Evolutionary conservation across 805 yeast species (phyloP).

Genomic region (Cyberlindnera maclurae): DNA sequence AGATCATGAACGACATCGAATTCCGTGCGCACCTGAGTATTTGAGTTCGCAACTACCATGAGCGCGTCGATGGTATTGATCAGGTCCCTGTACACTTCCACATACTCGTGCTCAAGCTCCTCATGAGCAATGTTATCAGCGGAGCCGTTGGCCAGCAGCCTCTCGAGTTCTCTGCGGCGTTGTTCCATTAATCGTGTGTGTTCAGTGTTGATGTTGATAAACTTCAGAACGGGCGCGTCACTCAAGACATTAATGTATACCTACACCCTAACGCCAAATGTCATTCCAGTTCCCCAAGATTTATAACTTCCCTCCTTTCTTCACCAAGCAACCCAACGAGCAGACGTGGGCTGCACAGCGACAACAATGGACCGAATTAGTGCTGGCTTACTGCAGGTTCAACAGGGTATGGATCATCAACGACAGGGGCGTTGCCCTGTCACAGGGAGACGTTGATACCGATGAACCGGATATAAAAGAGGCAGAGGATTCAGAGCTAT

Average conservation of each 20-base stretch:
- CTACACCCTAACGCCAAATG: slow-evolving; percentile 1
- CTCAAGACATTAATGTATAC: not conserved
- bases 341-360: slow-evolving; percentile 73
- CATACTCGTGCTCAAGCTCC: slow-evolving; percentile 10
- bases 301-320: slow-evolving; percentile 77
- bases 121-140: not conserved
- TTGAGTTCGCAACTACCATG: slow-evolving; percentile 7
- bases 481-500: slow-evolving; percentile 26
- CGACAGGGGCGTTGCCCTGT: slow-evolving; percentile 25
- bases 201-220: not conserved
- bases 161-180: not conserved
- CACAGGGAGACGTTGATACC: slow-evolving; percentile 13
- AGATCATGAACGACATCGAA: slow-evolving; percentile 6
- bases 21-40: not conserved
- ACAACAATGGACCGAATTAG: slow-evolving; percentile 65
- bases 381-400: slow-evolving; percentile 53
- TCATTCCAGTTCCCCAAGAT: slow-evolving; percentile 12
- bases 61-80: slow-evolving; percentile 7
- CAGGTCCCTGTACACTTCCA: slow-evolving; percentile 9
- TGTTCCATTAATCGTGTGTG: not conserved
- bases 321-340: slow-evolving; percentile 81
- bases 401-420: slow-evolving; percentile 50
- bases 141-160: not conserved
- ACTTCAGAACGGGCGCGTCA: not conserved
- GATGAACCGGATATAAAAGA: slow-evolving; percentile 3